Base-by-base conservation (phyloP, 2,329 filamentous ascomycete genomes). In the Calonectria crousiana region DNA sequence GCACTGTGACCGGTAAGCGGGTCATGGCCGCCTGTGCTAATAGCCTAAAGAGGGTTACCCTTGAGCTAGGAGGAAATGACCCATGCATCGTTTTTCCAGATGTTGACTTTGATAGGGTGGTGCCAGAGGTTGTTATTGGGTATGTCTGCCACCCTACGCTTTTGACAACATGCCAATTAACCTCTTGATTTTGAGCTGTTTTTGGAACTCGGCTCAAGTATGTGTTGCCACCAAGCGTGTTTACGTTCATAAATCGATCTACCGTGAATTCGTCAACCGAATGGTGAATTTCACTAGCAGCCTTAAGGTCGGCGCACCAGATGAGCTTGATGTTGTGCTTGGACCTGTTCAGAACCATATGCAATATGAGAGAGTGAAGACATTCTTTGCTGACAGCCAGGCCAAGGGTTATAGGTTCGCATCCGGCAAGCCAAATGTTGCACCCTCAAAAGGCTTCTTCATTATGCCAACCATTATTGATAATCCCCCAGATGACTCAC, bases 271-370 rank as follows among this genome's bases (percentile, higher is more conserved):
- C 41, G 41, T 47, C 41, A 47, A n/a, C 20, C 41, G 41, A 47
- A 47, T 47, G 41, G 41, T 47, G 16, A 9, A 9, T 47, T 47
- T 47, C 41, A 20, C 41, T n/a, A 20, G 41, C 11, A 47, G 20
- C 9, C 41, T 47, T 16, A 47, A 47, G 13, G 41, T 47, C 41
- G 41, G 41, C 41, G 41, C 41, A n/a, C 41, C 41, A n/a, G 20
- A 47, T 20, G 41, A 47, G 10, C 41, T 16, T 47, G 41, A 47
- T 47, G 41, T 47, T 47, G 16, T 47, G 41, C 41, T 47, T 16
- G 89, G 90, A 4, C 92, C 92, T 2, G 83, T 93, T 16, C 90
- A 91, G 75, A 93, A 93, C 83, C 83, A 87, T 78, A 88, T 90
- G 87, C 92, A 93, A 81, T 93, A 47, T 20, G 38, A 66, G 23